Evolutionary conservation across 805 yeast genomes (phyloP).

Genomic region (Cyberlindnera xylosilytica): DNA sequence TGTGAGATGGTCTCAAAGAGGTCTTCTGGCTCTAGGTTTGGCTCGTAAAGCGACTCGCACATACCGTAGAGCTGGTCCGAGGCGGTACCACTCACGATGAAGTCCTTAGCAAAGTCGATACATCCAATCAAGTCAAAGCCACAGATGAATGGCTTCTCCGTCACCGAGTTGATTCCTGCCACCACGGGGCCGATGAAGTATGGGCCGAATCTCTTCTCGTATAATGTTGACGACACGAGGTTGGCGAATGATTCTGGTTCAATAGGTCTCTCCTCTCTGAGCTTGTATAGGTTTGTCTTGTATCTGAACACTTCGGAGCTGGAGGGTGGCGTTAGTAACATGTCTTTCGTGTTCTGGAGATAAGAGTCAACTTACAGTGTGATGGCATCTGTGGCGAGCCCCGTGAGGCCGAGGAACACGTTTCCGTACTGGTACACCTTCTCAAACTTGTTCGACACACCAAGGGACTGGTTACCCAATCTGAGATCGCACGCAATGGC

Average conservation of each 20-base stretch:
- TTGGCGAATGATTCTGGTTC: constrained; percentile 95
- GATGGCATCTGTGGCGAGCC: constrained; percentile 90
- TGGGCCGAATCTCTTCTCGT: constrained; percentile 92
- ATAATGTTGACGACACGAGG: constrained; percentile 83
- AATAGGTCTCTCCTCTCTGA: constrained; percentile 86
- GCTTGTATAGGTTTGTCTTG: constrained; percentile 83
- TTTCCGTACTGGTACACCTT: constrained; percentile 85
- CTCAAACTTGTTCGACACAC: constrained; percentile 89
- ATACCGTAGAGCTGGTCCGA: constrained; percentile 96
- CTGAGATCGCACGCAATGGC: constrained; percentile 96
- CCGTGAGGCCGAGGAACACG: constrained; percentile 88
- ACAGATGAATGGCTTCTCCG: constrained; percentile 85
- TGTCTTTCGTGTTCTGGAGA: neutral
- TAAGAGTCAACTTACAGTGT: constrained; percentile 38
- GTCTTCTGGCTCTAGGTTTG: constrained; percentile 90
- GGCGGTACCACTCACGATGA: constrained; percentile 94
- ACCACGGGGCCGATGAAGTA: constrained; percentile 96
- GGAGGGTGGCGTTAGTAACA: constrained; percentile 5
- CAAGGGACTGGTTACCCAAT: constrained; percentile 89
- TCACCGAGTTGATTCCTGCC: constrained; percentile 86
- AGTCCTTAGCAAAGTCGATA: constrained; percentile 91
- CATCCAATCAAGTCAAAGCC: constrained; percentile 97
- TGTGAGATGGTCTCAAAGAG: constrained; percentile 77
- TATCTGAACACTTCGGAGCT: constrained; percentile 69
- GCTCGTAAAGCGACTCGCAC: constrained; percentile 97